Base-by-base conservation (phyloP, 2,329 filamentous ascomycete species). In the Phialemonium atrogriseum region DNA sequence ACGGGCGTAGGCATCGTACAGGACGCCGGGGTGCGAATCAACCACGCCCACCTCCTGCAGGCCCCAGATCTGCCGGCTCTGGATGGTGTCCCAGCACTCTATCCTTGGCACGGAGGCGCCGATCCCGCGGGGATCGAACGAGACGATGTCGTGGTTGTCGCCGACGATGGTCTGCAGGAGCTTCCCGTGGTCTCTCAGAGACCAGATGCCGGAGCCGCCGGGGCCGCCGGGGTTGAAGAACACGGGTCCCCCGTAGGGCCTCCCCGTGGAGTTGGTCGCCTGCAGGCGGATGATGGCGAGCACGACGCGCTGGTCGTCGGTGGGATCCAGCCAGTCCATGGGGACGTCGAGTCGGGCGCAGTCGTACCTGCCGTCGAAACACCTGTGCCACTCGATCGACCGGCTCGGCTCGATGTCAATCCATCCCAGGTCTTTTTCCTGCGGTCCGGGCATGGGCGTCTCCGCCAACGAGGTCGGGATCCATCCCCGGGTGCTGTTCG, bases 41-140 rank as follows among this genome's bases (percentile, higher is more conserved):
- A 66, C 50, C 5, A 66, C 51, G 1, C 59, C 64, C 0, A 61
- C 51, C 15, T 58, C 64, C 44, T 62, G 57, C 11, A 62, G 49
- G 15, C 49, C 50, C 66, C 61, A 73, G 4, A 63, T 42, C 17
- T 54, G 51, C 9, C 58, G 46, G 38, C 61, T 58, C 43, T 63
- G 59, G 2, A 50, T 44, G 0, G 54, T 57, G 5, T 52, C 52
- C 63, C 68, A 74, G 44, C 70, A 74, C 30, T 71, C 65, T 10
- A 70, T 51, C 13, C 65, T 50, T 4, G 69, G 68, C 2, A 63
- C 56, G 3, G 69, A 68, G 7, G 61, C 55, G 4, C 68, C 67
- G 15, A 73, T 58, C 51, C 68, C 68, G 14, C 68, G 57, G 2
- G 67, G 66, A 30, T 73, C 67, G 32, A 66, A 71, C 24, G 60